Conservation (phyloP, 116 monocot genomes). For the Phalaenopsis hybrid region DNA sequence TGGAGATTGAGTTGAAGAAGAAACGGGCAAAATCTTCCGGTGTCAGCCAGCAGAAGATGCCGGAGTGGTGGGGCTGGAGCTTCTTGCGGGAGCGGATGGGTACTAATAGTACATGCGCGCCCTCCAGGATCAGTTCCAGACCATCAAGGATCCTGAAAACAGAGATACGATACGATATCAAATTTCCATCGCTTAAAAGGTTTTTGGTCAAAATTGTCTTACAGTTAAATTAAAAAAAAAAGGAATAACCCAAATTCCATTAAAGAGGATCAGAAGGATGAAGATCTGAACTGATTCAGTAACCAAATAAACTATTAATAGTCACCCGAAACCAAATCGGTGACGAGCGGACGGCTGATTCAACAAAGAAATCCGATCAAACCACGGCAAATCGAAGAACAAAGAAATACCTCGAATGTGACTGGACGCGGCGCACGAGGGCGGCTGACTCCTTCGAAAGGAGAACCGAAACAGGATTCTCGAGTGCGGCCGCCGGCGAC, state of each 20-base stretch:
- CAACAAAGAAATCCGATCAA: background rate
- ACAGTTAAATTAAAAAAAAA: no score
- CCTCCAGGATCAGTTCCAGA: slow-evolving; percentile 31
- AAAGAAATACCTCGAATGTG: slow-evolving; percentile 27
- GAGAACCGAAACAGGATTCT: slow-evolving; percentile 20
- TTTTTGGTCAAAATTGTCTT: no score
- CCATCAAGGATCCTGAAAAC: slow-evolving; percentile 33
- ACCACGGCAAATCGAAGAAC: background rate
- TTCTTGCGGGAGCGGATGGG: slow-evolving; percentile 25
- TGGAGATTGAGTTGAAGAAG: slow-evolving; percentile 43
- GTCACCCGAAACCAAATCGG: background rate
- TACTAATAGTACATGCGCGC: slow-evolving; percentile 29
- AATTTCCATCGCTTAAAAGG: background rate
- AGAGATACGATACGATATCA: background rate
- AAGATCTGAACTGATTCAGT: background rate
- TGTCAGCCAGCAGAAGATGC: slow-evolving; percentile 37
- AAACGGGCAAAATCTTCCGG: slow-evolving; percentile 47
- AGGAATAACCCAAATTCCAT: no score
- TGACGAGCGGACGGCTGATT: background rate
- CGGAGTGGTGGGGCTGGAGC: background rate
- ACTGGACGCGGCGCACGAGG: slow-evolving; percentile 21
- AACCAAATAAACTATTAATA: background rate
- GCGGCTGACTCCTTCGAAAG: slow-evolving; percentile 1
- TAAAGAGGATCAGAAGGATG: background rate
- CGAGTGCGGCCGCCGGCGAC: slow-evolving; percentile 27